A percentile compares a stretch with the other conserved stretches of the same genome.
Conservation (phyloP, 306 rosid species). For the Ochetophila trinervis region DNA sequence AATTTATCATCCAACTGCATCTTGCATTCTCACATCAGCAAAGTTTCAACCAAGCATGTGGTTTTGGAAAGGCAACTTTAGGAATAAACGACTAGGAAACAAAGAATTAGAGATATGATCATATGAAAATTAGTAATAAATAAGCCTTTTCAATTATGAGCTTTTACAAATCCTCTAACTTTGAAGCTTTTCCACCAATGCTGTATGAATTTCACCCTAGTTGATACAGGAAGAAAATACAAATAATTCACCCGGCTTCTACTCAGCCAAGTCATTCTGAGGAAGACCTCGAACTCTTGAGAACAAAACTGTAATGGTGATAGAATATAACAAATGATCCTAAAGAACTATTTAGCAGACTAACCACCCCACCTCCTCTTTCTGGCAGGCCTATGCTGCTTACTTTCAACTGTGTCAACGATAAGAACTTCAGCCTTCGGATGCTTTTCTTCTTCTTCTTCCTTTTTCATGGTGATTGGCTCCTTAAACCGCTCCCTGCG, state of each 20-base stretch:
- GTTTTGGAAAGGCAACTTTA: too few species aligned
- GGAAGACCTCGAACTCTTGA: conserved; percentile 1
- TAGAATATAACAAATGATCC: not conserved
- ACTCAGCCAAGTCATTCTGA: not conserved
- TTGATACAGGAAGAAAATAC: too few species aligned
- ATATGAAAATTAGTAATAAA: too few species aligned
- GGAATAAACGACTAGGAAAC: too few species aligned
- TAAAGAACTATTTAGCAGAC: conserved; percentile 11
- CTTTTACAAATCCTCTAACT: too few species aligned
- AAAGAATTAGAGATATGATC: too few species aligned
- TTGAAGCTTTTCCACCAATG: too few species aligned
- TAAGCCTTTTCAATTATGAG: too few species aligned
- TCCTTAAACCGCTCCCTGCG: conserved; percentile 78
- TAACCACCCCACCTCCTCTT: conserved; percentile 61
- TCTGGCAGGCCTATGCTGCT: conserved; percentile 58
- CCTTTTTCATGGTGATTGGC: conserved; percentile 43
- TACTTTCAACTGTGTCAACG: conserved; percentile 30
- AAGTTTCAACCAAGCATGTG: too few species aligned
- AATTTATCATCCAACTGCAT: too few species aligned
- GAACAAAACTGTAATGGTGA: conserved; percentile 4
- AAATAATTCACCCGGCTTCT: conserved; percentile 12
- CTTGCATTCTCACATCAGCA: too few species aligned
- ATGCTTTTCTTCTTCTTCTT: conserved; percentile 44
- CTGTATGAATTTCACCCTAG: too few species aligned
- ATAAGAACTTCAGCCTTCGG: conserved; percentile 31